phyloP scores from a whole-genome alignment of 202 grass and related monocot genomes.

The Alloteropsis angusta region DNA sequence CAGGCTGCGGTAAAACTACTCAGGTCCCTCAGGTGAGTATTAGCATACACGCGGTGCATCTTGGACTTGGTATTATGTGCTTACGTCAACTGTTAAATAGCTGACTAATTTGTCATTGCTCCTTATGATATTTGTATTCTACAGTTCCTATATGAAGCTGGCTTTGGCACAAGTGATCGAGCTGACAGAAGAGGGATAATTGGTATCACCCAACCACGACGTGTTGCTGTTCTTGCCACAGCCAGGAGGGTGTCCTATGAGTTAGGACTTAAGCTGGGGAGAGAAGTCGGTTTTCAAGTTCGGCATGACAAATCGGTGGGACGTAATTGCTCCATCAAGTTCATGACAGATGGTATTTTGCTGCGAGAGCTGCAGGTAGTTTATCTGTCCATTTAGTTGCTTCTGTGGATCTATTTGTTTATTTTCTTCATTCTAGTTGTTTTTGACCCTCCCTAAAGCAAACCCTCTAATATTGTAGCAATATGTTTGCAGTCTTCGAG shows the following conservation, averaged over 20 bases:
- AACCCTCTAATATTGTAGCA: neutral
- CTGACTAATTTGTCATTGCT: neutral
- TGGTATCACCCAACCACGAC: conserved; percentile 92
- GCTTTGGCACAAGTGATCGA: conserved; percentile 72
- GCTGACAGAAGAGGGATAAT: conserved; percentile 81
- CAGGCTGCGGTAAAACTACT: conserved; percentile 95
- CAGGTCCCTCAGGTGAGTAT: conserved; percentile 79
- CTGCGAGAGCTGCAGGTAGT: conserved; percentile 83
- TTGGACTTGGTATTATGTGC: neutral
- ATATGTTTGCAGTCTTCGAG: neutral
- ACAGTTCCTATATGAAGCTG: conserved; percentile 93
- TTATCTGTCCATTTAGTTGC: conserved; percentile 20
- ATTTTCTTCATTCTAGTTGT: conserved; percentile 1
- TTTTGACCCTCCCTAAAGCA: neutral
- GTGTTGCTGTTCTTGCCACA: conserved; percentile 91
- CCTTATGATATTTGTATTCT: conserved; percentile 13
- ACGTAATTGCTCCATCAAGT: conserved; percentile 79
- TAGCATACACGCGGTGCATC: conserved; percentile 1
- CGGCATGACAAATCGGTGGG: conserved; percentile 85
- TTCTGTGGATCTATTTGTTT: conserved; percentile 15
- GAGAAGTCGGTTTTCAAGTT: conserved; percentile 95
- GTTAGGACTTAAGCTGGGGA: conserved; percentile 75
- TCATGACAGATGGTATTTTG: conserved; percentile 98
- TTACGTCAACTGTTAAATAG: conserved; percentile 17
- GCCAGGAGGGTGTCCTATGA: conserved; percentile 82